A percentile compares a stretch with the other conserved stretches of the same genome.
Evolutionary conservation across 169 alveolate genomes (phyloP).

Genomic region (Plasmodium berghei): DNA sequence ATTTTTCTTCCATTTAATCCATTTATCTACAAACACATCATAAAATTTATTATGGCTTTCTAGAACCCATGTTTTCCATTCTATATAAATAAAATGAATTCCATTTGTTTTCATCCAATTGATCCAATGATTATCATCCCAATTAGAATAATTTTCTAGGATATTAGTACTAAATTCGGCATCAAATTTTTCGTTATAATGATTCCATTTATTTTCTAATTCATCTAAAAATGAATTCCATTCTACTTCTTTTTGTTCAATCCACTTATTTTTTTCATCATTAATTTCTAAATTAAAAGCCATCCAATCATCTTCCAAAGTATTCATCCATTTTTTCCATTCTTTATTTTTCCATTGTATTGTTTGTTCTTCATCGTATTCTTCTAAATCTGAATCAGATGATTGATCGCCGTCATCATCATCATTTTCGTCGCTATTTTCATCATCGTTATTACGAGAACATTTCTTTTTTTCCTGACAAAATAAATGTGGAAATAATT

Average conservation of each 20-base stretch:
- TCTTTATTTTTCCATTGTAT: conserved; percentile 12
- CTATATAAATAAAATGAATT: conserved; percentile 3
- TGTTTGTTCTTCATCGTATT: background rate
- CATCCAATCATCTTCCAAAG: conserved; percentile 13
- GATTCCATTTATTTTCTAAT: conserved; percentile 24
- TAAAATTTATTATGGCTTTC: background rate
- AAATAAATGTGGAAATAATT: too few species aligned
- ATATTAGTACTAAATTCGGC: conserved; percentile 8
- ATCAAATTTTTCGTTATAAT: conserved; percentile 15
- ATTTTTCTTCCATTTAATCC: conserved; percentile 28
- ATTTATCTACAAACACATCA: conserved; percentile 6
- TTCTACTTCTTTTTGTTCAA: conserved; percentile 18
- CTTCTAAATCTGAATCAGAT: too few species aligned
- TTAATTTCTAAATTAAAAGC: background rate
- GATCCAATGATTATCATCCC: conserved; percentile 10
- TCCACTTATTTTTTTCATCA: conserved; percentile 5
- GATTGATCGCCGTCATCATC: too few species aligned
- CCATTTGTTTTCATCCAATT: conserved; percentile 23
- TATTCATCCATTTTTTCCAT: conserved; percentile 10
- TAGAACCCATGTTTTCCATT: conserved; percentile 27
- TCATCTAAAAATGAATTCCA: conserved; percentile 3
- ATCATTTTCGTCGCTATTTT: too few species aligned
- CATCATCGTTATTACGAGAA: too few species aligned
- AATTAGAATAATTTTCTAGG: background rate
- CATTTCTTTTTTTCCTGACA: too few species aligned